Evolutionary conservation across 495 filamentous ascomycete species (phyloP).

Genomic region (Penicillium maclennaniae): DNA sequence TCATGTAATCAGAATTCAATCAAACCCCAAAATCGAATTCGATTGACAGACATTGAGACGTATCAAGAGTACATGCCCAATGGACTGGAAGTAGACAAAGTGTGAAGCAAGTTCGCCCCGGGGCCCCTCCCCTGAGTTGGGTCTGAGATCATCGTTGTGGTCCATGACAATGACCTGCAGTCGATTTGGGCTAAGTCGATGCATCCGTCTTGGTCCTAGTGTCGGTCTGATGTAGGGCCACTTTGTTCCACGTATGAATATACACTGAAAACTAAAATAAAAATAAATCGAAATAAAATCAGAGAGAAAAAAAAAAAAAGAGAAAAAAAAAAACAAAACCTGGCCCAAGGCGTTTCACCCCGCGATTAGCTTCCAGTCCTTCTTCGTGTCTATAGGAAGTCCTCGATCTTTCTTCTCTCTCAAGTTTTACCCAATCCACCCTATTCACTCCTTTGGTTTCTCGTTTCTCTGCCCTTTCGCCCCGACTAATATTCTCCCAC

Average conservation of each 20-base stretch:
- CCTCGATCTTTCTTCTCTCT: conserved; percentile 16
- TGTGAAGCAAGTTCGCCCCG: conserved; percentile 9
- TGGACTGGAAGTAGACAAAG: not conserved
- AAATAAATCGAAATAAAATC: conserved; percentile 11
- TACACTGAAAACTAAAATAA: conserved; percentile 17
- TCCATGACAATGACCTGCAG: conserved; percentile 23
- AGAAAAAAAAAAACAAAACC: conserved; percentile 19
- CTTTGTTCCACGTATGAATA: conserved; percentile 28
- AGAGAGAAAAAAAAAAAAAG: conserved; percentile 16
- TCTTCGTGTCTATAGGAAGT: conserved; percentile 26
- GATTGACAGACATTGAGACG: no score
- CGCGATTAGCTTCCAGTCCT: conserved; percentile 33
- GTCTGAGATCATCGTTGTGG: conserved; percentile 20
- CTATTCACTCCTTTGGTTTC: conserved; percentile 30
- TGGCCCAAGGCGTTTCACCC: conserved; percentile 33
- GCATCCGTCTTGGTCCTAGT: conserved; percentile 30
- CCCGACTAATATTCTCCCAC: conserved; percentile 14
- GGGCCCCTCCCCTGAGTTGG: conserved; percentile 17
- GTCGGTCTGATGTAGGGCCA: conserved; percentile 28
- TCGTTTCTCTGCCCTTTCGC: conserved; percentile 19
- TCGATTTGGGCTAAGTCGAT: conserved; percentile 27
- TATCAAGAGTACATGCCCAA: no score
- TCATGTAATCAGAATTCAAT: not conserved
- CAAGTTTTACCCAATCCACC: conserved; percentile 15
- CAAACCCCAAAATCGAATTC: not conserved